These are phyloP conservation scores for Xylariomycetidae sp. DNA, from an alignment of 2,329 filamentous ascomycete genomes.

Conservation along the genomic window DNA sequence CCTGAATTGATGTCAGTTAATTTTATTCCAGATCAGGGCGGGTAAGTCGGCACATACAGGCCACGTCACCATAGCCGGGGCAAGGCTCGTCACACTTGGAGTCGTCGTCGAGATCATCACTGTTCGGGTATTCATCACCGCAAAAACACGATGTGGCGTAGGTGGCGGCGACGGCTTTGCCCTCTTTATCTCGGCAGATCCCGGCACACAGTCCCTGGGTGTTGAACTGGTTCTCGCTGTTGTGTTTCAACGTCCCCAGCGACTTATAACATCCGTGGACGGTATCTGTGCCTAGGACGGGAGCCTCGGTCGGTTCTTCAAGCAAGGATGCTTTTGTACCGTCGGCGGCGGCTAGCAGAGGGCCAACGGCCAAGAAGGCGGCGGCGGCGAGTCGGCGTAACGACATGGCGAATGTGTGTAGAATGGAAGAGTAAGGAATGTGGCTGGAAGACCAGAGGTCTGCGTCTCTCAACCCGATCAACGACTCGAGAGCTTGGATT, in stretches of 20 bases:
- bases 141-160: constrained; percentile 64
- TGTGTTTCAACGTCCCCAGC: constrained; percentile 30
- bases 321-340: constrained; percentile 4
- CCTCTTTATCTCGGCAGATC: constrained; percentile 36
- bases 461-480: constrained; percentile 21
- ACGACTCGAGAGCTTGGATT: constrained; percentile 20
- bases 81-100: constrained; percentile 60
- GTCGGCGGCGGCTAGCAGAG: constrained; percentile 13
- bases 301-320: constrained; percentile 31
- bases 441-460: constrained; percentile 6
- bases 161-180: constrained; percentile 56
- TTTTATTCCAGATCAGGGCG: constrained; percentile 8
- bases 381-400: constrained; percentile 18
- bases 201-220: constrained; percentile 37
- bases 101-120: constrained; percentile 47
- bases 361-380: constrained; percentile 21
- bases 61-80: constrained; percentile 53
- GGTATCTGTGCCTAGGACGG: constrained; percentile 31
- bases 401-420: constrained; percentile 17
- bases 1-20: constrained; percentile 20
- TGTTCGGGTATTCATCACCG: constrained; percentile 60
- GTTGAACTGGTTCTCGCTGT: constrained; percentile 25
- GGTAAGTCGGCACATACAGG: constrained; percentile 49
- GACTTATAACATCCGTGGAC: constrained; percentile 48
- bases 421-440: constrained; percentile 4